Evolutionary conservation across 2,329 filamentous ascomycete species (phyloP), one percentile per base, ranked within the genome.

Genomic region (Chrysoporthe cubensis): DNA sequence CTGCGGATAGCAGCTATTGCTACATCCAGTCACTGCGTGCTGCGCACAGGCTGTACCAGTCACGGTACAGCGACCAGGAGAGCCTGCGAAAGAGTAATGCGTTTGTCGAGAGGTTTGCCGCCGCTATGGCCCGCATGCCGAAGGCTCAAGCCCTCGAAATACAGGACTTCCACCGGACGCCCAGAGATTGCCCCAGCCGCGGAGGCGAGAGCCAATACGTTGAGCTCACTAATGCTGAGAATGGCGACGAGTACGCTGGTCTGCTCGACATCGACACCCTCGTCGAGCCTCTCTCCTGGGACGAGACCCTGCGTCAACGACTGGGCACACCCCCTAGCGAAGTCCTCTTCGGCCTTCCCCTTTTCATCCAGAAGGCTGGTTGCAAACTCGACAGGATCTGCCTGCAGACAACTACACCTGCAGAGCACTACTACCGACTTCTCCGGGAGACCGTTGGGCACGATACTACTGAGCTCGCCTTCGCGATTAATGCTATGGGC

Each of bases 91-190:
- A 21, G 13, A 48, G 46, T 21, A 57, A 64, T 18, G 32, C 32
- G 14, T 69, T 69, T n/a, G 26, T 58, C n/a, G 14, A 48, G 48
- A 54, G 67, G 26, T 56, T 67, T 34, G 50, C 64, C 3, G 56
- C 60, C 32, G 67, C 67, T 2, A 52, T 69, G 48, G 52, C 65
- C 16, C 61, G 64, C 16, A 67, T 67, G 67, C 67, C 67, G 0
- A 69, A 34, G 43, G 65, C 60, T 13, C 64, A 42, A 32, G 21
- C 14, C 1, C 46, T 69, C 43, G 67, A 69, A 57, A 42, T 69
- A 6, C 65, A 62, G 14, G 67, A 69, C 32, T 69, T 58, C 18
- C 32, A 16, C 4, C n/a, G 42, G 3, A 40, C 61, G 21, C 3
- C n/a, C 34, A 32, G 2, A 5, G n/a, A 11, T 7, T 34, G 9